Base-by-base conservation (phyloP, 768 basidiomycete genomes). In the Krasilnikovozyma curviuscula region DNA sequence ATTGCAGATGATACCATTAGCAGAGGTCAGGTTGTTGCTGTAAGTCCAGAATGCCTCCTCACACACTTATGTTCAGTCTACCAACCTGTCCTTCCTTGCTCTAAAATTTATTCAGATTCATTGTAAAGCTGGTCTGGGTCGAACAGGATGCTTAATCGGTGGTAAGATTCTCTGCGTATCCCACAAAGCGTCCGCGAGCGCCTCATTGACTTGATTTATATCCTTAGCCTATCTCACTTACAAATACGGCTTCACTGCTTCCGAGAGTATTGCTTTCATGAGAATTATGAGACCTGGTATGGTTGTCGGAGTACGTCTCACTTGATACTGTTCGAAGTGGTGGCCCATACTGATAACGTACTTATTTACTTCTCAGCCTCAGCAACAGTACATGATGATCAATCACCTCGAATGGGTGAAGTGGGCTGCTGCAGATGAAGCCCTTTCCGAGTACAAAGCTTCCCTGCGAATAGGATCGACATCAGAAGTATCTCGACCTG, bases 181-280 rank as follows among this genome's bases (percentile, higher is more conserved):
- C n/a, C n/a, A n/a, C n/a, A n/a, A n/a, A 16, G 27, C 38, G 21
- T 18, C 30, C 34, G 44, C 10, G 21, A 24, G 31, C 44, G 12
- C 24, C 7, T 47, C n/a, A 24, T 21, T 16, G 18, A 24, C 13
- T 30, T 43, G 43, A 21, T 50, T 44, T 28, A 49, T 28, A 32
- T 42, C 34, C 16, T 8, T 48, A 68, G 93, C 91, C 8, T 97
- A 95, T 70, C 73, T 98, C 47, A 83, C 93, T 53, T 98, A 93
- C 83, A 95, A 95, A 65, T 91, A 95, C 58, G 84, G 83, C 19
- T 98, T 98, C 63, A 85, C 88, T 16, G 91, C 91, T 1, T 75
- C 78, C 43, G 85, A 97, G 66, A 93, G 81, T 5, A 97, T 97
- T 48, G 93, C 81, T 0, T 95, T 89, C 66, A 97, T 97, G 93